Evolutionary conservation across 148 eudicot species (phyloP), one percentile per base, ranked within the genome.

Genomic region (Camellia lanceoleosa): DNA sequence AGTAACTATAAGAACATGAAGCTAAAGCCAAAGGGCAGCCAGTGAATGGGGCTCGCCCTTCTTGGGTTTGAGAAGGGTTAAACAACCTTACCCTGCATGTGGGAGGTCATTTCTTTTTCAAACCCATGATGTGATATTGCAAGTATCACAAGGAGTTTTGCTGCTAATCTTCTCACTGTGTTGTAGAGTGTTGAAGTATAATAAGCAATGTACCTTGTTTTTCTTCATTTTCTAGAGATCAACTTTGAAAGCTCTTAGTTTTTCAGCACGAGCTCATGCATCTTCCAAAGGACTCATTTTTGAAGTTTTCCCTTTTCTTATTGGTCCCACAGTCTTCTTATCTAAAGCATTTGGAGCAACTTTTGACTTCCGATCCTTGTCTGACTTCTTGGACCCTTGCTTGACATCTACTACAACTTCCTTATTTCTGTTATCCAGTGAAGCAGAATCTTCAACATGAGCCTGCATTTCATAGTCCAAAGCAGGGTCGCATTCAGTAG

Each of bases 201-300:
- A 78, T 78, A 19, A 61, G 78, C 63, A 62, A 23, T 71, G 42
- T 89, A 97, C 99, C 99, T 94, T 86, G 84, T 92, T 94, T 80
- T 94, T 97, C 86, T 89, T 97, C 83, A 85, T 80, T 88, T 94
- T 94, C 87, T 92, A 97, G 73, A 94, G 88, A 85, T 97, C 98
- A 76, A 98, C 98, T 90, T 97, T 97, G 78, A 78, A 97, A 67
- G 94, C 78, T 76, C 99, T 86, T 83, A 97, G 76, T 78, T 65
- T 92, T 70, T 97, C 98, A 68, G 99, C 99, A 77, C 99, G 99
- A 74, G 97, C 97, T 63, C 95, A 88, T 47, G 99, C 98, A 82
- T 97, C 98, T 30, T 94, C 99, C 66, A 87, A 83, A 80, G 94
- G 89, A 84, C 87, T 91, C 77, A 83, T 79, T 86, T 92, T 96